Base-by-base conservation (phyloP, 805 yeast species). In the Candida jianshihensis region DNA sequence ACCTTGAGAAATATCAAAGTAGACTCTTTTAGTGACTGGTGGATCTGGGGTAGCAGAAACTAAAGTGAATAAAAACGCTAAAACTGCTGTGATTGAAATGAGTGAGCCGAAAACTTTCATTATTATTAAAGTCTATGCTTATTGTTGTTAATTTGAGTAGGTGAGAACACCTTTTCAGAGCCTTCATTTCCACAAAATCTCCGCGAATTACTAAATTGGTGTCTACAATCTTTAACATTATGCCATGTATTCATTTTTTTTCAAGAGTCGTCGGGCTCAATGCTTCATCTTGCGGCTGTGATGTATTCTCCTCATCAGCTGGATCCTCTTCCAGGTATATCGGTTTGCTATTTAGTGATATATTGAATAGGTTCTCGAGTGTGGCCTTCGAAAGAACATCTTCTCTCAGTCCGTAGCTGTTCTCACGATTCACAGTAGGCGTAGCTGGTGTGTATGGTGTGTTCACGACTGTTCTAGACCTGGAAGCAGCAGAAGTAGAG, bases 1-100 rank as follows among this genome's bases (percentile, higher is more conserved):
- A 41, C 87, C 97, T 57, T 86, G 89, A 48, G 75, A 69, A 45
- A 89, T 67, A 57, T 90, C 96, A 51, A 89, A 88, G 65, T 68
- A 90, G 24, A 90, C 96, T 62, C 78, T 78, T 57, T 78, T 73
- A 41, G 96, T 86, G 57, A 86, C 44, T 26, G 47, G 47, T 10
- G 68, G 60, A 26, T 54, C 61, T 7, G 49, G 47, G 28, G 51
- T 44, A 17, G 46, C 53, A 19, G 39, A 33, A 39, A 43, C 44
- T 12, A 48, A 18, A 15, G 41, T 35, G 29, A 47, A 26, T 14
- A 47, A 31, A 16, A 50, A 20, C 3, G 43, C 43, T 5, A 48
- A 39, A 26, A 40, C 19, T 10, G 36, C 34, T 15, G 29, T 7
- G 7, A 42, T 6, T 4, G 48, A 40, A 11, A 44, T 16, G 18